A percentile compares a stretch with the other conserved stretches of the same genome.
Evolutionary conservation across 495 filamentous ascomycete species (phyloP).

Genomic region (Penicillium silybi): DNA sequence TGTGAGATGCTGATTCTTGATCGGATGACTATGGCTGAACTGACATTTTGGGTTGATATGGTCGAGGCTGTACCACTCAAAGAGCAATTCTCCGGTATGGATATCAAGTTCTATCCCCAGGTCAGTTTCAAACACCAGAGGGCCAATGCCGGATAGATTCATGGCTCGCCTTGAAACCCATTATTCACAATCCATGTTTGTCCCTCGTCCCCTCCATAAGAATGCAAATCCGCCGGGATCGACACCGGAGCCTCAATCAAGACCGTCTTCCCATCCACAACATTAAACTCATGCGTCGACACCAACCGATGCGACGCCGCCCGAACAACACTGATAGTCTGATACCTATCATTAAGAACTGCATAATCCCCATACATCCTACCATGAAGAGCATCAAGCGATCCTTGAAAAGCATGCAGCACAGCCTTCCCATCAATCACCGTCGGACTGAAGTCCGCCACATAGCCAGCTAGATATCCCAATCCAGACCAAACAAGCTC

Average conservation of each 20-base stretch:
- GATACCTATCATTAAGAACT: constrained; percentile 44
- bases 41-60: constrained; percentile 32
- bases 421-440: constrained; percentile 40
- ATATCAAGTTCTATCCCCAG: constrained; percentile 25
- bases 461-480: constrained; percentile 43
- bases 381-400: constrained; percentile 41
- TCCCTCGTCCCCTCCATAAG: constrained; percentile 26
- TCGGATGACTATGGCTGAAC: not conserved
- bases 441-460: constrained; percentile 32
- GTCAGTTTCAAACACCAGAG: not conserved
- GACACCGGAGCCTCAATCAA: constrained; percentile 30
- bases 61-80: constrained; percentile 33
- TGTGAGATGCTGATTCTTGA: not conserved
- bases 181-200: not conserved
- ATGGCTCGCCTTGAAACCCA: not conserved
- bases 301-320: constrained; percentile 42
- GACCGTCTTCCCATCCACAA: constrained; percentile 29
- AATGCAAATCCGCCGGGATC: constrained; percentile 17
- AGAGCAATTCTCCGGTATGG: constrained; percentile 27
- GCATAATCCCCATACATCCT: constrained; percentile 43
- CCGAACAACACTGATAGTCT: constrained; percentile 39
- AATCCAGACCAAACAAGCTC: constrained; percentile 52
- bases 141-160: not conserved
- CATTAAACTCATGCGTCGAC: constrained; percentile 47
- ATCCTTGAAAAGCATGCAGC: constrained; percentile 47